Evolutionary conservation across 129 eudicot species (phyloP).

Genomic region (Escallonia herrerae): DNA sequence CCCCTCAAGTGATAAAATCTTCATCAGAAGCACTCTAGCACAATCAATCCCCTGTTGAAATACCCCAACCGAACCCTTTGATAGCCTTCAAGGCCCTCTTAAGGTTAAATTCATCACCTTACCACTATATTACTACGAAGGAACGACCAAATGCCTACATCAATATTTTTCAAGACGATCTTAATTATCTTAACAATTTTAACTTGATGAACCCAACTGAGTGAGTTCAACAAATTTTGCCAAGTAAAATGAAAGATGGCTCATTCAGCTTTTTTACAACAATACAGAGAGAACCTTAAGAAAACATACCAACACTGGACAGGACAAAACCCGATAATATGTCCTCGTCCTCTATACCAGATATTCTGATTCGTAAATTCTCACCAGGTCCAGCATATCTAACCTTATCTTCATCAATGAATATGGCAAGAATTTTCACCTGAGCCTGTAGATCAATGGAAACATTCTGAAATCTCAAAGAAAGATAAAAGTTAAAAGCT

Average conservation of each 20-base stretch:
- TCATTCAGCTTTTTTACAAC: neutral
- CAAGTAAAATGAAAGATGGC: neutral
- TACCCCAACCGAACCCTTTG: too few relatives aligned
- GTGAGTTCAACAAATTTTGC: neutral
- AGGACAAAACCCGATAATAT: constrained; percentile 70
- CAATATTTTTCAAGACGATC: too few relatives aligned
- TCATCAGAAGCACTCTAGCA: too few relatives aligned
- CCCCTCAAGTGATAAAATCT: too few relatives aligned
- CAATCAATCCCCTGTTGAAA: too few relatives aligned
- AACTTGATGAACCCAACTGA: too few relatives aligned
- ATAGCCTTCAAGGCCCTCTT: too few relatives aligned
- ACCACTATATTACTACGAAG: too few relatives aligned
- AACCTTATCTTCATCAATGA: constrained; percentile 62
- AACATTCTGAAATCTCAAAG: neutral
- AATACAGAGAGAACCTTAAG: neutral
- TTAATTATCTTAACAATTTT: too few relatives aligned
- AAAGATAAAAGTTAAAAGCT: neutral
- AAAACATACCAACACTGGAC: constrained; percentile 46
- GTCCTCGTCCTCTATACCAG: constrained; percentile 86
- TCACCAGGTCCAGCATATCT: constrained; percentile 82
- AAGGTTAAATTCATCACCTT: too few relatives aligned
- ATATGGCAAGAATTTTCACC: constrained; percentile 69
- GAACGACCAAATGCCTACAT: too few relatives aligned
- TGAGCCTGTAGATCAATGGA: constrained; percentile 36
- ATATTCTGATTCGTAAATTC: constrained; percentile 62